These are phyloP conservation scores for Aspergillus olivimuriae DNA, from an alignment of 495 filamentous ascomycete genomes.

Conservation along the genomic window DNA sequence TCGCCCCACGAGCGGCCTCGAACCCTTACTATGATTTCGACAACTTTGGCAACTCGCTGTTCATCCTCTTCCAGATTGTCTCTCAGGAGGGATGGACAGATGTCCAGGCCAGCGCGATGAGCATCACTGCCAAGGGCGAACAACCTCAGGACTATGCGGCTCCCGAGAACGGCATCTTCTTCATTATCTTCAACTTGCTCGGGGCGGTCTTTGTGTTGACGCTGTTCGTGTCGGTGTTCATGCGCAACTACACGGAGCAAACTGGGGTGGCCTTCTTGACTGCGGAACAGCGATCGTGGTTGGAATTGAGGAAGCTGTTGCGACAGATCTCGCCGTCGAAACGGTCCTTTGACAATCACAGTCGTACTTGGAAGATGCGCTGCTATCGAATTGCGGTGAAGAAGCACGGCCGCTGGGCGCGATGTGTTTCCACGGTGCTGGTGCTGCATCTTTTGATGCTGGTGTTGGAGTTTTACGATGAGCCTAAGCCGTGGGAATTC, in stretches of 20 bases:
- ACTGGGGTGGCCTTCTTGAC: slow-evolving; percentile 96
- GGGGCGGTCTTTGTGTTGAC: slow-evolving; percentile 97
- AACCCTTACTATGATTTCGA: slow-evolving; percentile 93
- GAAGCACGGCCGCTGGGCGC: slow-evolving; percentile 91
- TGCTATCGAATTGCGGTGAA: slow-evolving; percentile 91
- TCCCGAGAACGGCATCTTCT: slow-evolving; percentile 87
- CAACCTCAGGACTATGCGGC: slow-evolving; percentile 63
- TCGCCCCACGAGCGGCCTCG: slow-evolving; percentile 69
- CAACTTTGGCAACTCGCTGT: slow-evolving; percentile 83
- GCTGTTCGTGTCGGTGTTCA: slow-evolving; percentile 97
- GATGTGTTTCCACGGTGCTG: slow-evolving; percentile 68
- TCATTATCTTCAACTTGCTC: slow-evolving; percentile 93
- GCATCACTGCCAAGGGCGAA: slow-evolving; percentile 65
- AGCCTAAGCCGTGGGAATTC: slow-evolving; percentile 56
- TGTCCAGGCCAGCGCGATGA: slow-evolving; percentile 77
- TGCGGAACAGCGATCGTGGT: slow-evolving; percentile 93
- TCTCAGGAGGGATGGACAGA: slow-evolving; percentile 97
- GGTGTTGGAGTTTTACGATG: slow-evolving; percentile 78
- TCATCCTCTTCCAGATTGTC: slow-evolving; percentile 98
- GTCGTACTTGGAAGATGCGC: slow-evolving; percentile 77
- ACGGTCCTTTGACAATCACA: slow-evolving; percentile 65
- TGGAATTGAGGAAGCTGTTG: slow-evolving; percentile 88
- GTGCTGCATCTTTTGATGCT: slow-evolving; percentile 79
- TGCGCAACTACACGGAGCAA: slow-evolving; percentile 99
- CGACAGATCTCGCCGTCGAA: slow-evolving; percentile 93